These are phyloP conservation scores for Ceraceosorus bombacis DNA, from an alignment of 1,284 basidiomycete species.

Conservation along the genomic window DNA sequence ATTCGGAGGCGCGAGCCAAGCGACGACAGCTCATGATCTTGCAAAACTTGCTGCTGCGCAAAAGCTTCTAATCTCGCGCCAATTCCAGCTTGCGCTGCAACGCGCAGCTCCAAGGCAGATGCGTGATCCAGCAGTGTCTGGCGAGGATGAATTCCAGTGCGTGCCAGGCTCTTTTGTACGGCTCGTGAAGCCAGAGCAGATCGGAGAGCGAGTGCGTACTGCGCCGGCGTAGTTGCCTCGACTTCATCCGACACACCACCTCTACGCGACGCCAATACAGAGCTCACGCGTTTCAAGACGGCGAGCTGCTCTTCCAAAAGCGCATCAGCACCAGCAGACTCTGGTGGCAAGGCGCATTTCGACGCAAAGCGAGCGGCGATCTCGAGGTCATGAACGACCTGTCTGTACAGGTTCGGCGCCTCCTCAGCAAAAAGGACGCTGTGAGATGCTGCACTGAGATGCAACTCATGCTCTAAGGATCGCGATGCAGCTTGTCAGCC, in stretches of 20 bases:
- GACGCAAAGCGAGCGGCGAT: background rate
- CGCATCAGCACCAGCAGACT: background rate
- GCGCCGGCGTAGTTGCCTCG: background rate
- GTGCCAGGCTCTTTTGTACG: too few species aligned
- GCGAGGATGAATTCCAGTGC: too few species aligned
- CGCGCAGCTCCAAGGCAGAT: background rate
- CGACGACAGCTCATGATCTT: background rate
- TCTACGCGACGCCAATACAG: too few species aligned
- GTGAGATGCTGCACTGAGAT: background rate
- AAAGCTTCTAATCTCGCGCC: too few species aligned
- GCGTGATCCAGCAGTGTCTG: too few species aligned
- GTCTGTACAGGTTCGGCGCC: background rate
- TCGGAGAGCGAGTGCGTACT: background rate
- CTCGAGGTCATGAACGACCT: background rate
- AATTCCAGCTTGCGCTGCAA: background rate
- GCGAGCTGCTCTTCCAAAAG: background rate
- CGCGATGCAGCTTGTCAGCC: background rate
- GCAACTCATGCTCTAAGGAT: background rate
- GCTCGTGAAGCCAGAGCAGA: background rate
- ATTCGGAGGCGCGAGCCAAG: conserved; percentile 20
- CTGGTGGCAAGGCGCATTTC: background rate
- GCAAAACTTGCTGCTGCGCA: too few species aligned
- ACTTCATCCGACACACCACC: background rate
- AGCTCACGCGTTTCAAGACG: background rate
- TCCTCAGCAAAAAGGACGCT: conserved; percentile 1